Evolutionary conservation across 2,329 filamentous ascomycete species (phyloP).

Genomic region (Geosmithia flava): DNA sequence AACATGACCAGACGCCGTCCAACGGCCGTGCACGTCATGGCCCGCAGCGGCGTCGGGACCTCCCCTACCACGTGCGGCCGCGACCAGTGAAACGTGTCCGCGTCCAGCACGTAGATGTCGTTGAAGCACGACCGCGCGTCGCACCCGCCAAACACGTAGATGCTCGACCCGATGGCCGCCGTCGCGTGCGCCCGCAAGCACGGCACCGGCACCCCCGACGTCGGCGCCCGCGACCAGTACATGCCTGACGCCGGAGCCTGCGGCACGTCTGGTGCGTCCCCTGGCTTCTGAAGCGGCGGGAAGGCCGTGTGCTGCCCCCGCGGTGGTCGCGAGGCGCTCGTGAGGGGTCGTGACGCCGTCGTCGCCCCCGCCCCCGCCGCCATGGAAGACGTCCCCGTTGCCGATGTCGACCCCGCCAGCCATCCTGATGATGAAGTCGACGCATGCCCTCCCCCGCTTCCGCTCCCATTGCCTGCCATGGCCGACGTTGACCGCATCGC

Average conservation of each 20-base stretch:
- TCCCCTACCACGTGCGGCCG: slow-evolving; percentile 52
- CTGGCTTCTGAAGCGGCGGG: slow-evolving; percentile 43
- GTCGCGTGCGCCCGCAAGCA: slow-evolving; percentile 55
- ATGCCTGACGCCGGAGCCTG: slow-evolving; percentile 56
- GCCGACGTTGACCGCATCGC: slow-evolving; percentile 41
- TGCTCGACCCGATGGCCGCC: slow-evolving; percentile 52
- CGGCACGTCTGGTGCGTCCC: slow-evolving; percentile 45
- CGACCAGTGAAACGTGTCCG: slow-evolving; percentile 59
- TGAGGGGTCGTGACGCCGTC: slow-evolving; percentile 4
- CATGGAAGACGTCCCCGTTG: not conserved
- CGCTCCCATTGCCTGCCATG: slow-evolving; percentile 23
- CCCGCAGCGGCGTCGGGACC: slow-evolving; percentile 50
- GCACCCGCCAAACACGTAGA: slow-evolving; percentile 59
- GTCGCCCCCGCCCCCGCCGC: slow-evolving; percentile 5
- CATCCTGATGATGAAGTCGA: not conserved
- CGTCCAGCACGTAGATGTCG: slow-evolving; percentile 56
- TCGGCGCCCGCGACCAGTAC: slow-evolving; percentile 57
- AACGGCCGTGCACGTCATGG: slow-evolving; percentile 62
- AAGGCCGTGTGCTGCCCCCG: slow-evolving; percentile 33
- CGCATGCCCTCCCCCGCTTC: slow-evolving; percentile 10
- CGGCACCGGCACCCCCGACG: slow-evolving; percentile 49
- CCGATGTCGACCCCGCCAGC: slow-evolving; percentile 3
- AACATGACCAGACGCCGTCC: slow-evolving; percentile 60
- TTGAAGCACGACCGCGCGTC: slow-evolving; percentile 57
- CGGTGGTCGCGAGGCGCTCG: slow-evolving; percentile 12